Evolutionary conservation across 2,329 filamentous ascomycete genomes (phyloP), one percentile per base, ranked within the genome.

Genomic region (Zopfia rhizophila): DNA sequence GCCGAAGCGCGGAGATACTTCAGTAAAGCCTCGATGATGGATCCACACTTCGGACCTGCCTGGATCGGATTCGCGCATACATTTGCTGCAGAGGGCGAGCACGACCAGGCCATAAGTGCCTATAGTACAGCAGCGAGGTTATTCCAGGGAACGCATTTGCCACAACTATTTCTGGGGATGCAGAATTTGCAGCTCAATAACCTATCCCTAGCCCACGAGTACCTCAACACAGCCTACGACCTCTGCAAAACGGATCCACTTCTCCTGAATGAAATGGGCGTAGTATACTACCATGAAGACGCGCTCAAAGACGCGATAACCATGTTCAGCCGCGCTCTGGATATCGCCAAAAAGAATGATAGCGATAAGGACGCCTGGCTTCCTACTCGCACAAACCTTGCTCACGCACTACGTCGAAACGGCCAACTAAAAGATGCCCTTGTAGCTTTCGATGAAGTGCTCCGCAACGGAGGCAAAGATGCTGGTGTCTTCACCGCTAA

Each of bases 61-160:
- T 99, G 94, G 94, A 97, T 99, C 55, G 94, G 95, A 1, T 99
- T 99, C 66, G 94, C 94, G 1, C 95, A 99, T 70, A 99, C 94
- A 0, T 99, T 99, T 69, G 94, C 94, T 1, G 92, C 91, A 8
- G 94, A 99, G 70, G 94, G 94, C 39, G 94, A 99, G 72, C 92
- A 97, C 70, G 94, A 99, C 69, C 94, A 99, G 74, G 94, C 94
- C 35, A 97, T 99, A 53, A 95, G 92, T 7, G 94, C 95, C 0
- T 99, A 99, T 75, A 96, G 90, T 21, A 99, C 94, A 1, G 94
- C 94, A 1, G 93, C 93, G 2, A 83, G 94, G 27, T 77, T 99
- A 0, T 99, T 99, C 73, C 96, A 97, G 78, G 94, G 94, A 27
- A 97, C 93, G 0, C 95, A 99, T 69, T 80, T 99, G 1, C 94